phyloP scores from a whole-genome alignment of 805 yeast species.

The Metschnikowia borealis region DNA sequence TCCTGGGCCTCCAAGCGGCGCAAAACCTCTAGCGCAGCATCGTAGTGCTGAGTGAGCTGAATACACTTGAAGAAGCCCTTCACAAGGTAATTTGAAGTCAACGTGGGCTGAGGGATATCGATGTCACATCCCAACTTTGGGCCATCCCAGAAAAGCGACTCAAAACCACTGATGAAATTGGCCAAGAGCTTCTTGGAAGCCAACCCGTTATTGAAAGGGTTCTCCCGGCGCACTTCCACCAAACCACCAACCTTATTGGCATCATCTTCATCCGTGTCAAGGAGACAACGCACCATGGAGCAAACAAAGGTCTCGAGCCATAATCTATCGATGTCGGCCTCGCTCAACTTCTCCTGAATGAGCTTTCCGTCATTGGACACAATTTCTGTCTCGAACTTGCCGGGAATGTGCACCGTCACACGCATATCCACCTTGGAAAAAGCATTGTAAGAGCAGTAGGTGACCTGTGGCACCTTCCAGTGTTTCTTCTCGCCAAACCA shows the following conservation, averaged over 20 bases:
- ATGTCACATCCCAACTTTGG: slow-evolving; percentile 60
- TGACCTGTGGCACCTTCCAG: slow-evolving; percentile 68
- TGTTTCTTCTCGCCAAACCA: slow-evolving; percentile 78
- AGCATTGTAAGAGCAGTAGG: slow-evolving; percentile 60
- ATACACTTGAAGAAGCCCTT: slow-evolving; percentile 68
- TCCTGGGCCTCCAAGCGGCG: slow-evolving; percentile 48
- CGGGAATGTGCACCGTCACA: slow-evolving; percentile 73
- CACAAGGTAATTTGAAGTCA: slow-evolving; percentile 63
- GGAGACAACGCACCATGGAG: slow-evolving; percentile 69
- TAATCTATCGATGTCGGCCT: slow-evolving; percentile 50
- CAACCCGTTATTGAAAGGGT: slow-evolving; percentile 58
- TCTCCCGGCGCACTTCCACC: slow-evolving; percentile 79
- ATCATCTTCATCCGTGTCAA: slow-evolving; percentile 70
- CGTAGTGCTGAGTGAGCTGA: slow-evolving; percentile 61
- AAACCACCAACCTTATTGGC: slow-evolving; percentile 48
- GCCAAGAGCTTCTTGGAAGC: slow-evolving; percentile 40
- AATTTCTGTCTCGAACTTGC: slow-evolving; percentile 56
- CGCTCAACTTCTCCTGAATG: slow-evolving; percentile 44
- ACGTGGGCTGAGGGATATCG: slow-evolving; percentile 65
- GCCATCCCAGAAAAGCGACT: slow-evolving; percentile 62
- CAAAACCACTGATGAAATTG: slow-evolving; percentile 61
- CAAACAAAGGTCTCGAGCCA: slow-evolving; percentile 57
- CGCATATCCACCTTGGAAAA: slow-evolving; percentile 64
- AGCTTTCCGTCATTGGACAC: slow-evolving; percentile 51
- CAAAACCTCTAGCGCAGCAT: slow-evolving; percentile 57